These are phyloP conservation scores for Penicillium canescens DNA, from an alignment of 495 filamentous ascomycete genomes.

Conservation along the genomic window DNA sequence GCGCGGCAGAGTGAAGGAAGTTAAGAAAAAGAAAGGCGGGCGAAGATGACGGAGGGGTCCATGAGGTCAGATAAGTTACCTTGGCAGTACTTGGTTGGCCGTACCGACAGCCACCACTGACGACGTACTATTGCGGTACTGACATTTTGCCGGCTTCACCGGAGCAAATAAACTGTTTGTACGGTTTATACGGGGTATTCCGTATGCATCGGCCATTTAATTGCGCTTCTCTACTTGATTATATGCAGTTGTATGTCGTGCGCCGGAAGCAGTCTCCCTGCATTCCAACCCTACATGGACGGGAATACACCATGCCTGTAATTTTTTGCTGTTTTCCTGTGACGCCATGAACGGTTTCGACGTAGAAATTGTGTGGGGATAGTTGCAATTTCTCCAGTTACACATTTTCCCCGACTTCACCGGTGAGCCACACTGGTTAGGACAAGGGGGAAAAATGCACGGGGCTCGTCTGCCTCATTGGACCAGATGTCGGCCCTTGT, in stretches of 20 bases:
- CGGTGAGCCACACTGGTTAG: constrained; percentile 31
- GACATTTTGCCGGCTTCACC: constrained; percentile 33
- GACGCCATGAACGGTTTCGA: constrained; percentile 16
- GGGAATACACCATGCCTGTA: neutral
- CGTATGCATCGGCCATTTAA: too few relatives aligned
- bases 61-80: constrained; percentile 40
- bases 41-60: constrained; percentile 25
- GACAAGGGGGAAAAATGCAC: constrained; percentile 5
- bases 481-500: too few relatives aligned
- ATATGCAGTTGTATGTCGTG: neutral
- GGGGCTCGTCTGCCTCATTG: neutral
- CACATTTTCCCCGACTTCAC: constrained; percentile 28
- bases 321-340: constrained; percentile 7
- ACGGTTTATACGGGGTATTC: neutral
- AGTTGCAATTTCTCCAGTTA: constrained; percentile 17
- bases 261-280: constrained; percentile 11
- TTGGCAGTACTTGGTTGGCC: constrained; percentile 6
- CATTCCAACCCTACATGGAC: neutral
- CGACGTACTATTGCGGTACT: constrained; percentile 4
- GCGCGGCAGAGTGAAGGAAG: constrained; percentile 9
- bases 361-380: constrained; percentile 20
- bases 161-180: constrained; percentile 11
- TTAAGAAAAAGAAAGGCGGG: constrained; percentile 14
- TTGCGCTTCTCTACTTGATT: neutral
- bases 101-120: neutral